Evolutionary conservation across 169 alveolate genomes (phyloP).

Genomic region (Plasmodium blacklocki): DNA sequence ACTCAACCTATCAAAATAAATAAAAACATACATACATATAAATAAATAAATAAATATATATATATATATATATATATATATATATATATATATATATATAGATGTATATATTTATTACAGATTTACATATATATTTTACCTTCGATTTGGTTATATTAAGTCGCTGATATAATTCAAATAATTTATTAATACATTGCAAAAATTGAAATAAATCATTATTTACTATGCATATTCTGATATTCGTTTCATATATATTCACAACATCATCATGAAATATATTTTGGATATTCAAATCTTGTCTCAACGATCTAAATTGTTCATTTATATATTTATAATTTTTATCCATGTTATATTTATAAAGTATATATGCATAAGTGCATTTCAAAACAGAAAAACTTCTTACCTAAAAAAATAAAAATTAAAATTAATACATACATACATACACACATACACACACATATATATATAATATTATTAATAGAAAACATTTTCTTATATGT

Average conservation of each 20-base stretch:
- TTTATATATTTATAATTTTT: conserved; percentile 88
- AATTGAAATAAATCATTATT: conserved; percentile 94
- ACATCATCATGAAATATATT: conserved; percentile 90
- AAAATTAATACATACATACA: not conserved
- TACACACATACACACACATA: not conserved
- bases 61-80: not conserved
- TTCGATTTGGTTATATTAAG: conserved; percentile 80
- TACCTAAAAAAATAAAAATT: conserved; percentile 10
- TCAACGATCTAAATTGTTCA: conserved; percentile 92
- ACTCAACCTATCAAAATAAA: conserved; percentile 76
- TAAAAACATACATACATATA: conserved; percentile 4
- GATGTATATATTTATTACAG: not conserved
- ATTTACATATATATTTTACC: not conserved
- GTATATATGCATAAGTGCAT: conserved; percentile 80
- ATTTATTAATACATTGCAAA: conserved; percentile 95
- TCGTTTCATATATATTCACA: conserved; percentile 93
- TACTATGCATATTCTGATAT: conserved; percentile 94
- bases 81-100: conserved; percentile 8
- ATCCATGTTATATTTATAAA: conserved; percentile 79
- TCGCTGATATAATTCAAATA: conserved; percentile 86
- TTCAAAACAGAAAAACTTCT: conserved; percentile 42
- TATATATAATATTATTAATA: not conserved
- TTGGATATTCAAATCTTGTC: conserved; percentile 96
- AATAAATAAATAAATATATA: not conserved
- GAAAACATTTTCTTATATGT: not conserved